Percentiles rank a stretch among this genome's conserved stretches.
phyloP scores from a whole-genome alignment of 345 rosid species.

The Ailanthus altissimus region DNA sequence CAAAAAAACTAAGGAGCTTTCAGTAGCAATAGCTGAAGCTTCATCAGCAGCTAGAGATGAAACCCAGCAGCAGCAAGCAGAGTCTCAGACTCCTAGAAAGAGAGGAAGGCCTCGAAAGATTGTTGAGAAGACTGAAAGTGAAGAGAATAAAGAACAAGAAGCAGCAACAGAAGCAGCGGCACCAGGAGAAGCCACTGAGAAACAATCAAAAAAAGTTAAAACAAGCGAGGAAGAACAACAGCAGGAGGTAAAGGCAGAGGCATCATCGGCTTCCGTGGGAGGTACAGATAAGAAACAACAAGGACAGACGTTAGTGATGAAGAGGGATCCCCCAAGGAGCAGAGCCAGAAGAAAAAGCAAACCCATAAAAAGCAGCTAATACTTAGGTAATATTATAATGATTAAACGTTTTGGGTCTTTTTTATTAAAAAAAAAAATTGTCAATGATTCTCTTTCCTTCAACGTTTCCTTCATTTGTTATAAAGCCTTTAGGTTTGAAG shows the following conservation, averaged over 20 bases:
- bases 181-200: conserved; percentile 19
- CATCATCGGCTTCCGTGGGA: conserved; percentile 21
- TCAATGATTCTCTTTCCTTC: not conserved
- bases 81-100: conserved; percentile 50
- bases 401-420: not conserved
- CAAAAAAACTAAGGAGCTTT: conserved; percentile 68
- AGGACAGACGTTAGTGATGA: not conserved
- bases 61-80: conserved; percentile 28
- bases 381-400: not conserved
- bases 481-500: conserved; percentile 11
- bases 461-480: not conserved
- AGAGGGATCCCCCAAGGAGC: conserved; percentile 41
- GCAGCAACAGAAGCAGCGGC: conserved; percentile 4
- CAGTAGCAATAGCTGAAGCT: conserved; percentile 63
- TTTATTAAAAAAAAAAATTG: not conserved
- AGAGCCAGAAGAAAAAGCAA: conserved; percentile 71
- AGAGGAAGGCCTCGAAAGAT: conserved; percentile 93
- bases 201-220: conserved; percentile 39
- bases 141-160: conserved; percentile 32
- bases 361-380: conserved; percentile 83
- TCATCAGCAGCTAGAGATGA: conserved; percentile 40
- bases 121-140: conserved; percentile 31
- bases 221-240: conserved; percentile 24
- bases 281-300: conserved; percentile 24
- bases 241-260: conserved; percentile 27